Evolutionary conservation across 257 asterid genomes (phyloP).

Genomic region (Solanum etuberosum): DNA sequence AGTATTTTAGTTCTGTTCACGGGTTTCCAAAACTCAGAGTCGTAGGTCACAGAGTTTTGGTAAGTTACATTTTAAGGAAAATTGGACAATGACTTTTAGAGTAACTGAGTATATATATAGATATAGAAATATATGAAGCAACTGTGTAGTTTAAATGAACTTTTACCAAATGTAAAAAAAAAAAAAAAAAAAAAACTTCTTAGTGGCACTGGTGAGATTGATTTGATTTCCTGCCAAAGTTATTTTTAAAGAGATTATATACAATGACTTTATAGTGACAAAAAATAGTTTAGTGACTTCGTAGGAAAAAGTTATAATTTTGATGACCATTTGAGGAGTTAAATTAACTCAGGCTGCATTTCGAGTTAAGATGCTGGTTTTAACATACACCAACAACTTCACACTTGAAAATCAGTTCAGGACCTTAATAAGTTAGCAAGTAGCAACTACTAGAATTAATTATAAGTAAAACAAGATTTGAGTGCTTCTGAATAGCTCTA

Average conservation of each 20-base stretch:
- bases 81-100: too few species aligned
- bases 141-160: background rate
- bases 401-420: background rate
- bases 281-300: background rate
- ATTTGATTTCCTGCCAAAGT: background rate
- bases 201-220: background rate
- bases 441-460: background rate
- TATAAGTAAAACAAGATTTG: background rate
- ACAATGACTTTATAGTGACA: background rate
- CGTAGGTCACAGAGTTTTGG: background rate
- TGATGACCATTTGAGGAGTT: background rate
- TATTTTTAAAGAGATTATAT: background rate
- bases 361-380: background rate
- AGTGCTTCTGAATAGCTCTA: background rate
- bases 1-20: background rate
- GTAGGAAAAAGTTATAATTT: background rate
- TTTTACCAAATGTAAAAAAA: background rate
- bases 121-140: background rate
- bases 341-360: background rate
- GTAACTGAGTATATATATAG: background rate
- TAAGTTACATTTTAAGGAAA: background rate
- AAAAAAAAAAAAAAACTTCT: background rate
- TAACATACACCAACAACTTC: background rate
- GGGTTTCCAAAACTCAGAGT: background rate
- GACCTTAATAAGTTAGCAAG: background rate